Evolutionary conservation across 306 rosid species (phyloP).

Genomic region (Casuarina equisetifolia): DNA sequence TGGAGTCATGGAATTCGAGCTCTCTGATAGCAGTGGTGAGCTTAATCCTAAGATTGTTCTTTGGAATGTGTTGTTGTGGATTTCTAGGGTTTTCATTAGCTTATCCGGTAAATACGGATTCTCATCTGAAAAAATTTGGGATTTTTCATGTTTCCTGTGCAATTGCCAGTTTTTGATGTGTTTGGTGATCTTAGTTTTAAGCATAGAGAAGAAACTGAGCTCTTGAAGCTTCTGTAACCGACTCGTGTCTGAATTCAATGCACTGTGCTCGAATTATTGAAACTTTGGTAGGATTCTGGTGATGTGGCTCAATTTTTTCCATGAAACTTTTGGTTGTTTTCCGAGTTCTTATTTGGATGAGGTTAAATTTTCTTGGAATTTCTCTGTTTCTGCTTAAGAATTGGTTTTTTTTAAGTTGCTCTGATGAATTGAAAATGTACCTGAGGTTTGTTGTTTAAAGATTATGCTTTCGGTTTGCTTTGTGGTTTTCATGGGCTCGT

Average conservation of each 20-base stretch:
- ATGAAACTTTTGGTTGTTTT: neutral
- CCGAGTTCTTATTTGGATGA: neutral
- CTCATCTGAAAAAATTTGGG: conserved; percentile 7
- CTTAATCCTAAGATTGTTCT: conserved; percentile 4
- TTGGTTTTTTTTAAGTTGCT: neutral
- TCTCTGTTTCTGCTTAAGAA: neutral
- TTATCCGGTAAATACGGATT: neutral
- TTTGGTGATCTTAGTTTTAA: neutral
- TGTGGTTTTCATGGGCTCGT: neutral
- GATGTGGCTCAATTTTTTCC: neutral
- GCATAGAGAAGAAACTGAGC: neutral
- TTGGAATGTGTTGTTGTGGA: conserved; percentile 9
- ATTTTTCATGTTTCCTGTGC: neutral
- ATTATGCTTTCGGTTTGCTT: neutral
- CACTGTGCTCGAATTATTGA: neutral
- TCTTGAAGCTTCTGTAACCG: neutral
- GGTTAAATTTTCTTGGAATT: neutral
- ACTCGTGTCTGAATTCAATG: neutral
- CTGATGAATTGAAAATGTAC: neutral
- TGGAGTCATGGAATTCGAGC: conserved; percentile 62
- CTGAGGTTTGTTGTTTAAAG: neutral
- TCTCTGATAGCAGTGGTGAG: conserved; percentile 85
- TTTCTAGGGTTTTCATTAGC: conserved; percentile 18
- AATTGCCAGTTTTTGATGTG: conserved; percentile 17
- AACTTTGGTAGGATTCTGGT: neutral